Evolutionary conservation across 1,284 basidiomycete genomes (phyloP).

Genomic region (Peniophora sp.): DNA sequence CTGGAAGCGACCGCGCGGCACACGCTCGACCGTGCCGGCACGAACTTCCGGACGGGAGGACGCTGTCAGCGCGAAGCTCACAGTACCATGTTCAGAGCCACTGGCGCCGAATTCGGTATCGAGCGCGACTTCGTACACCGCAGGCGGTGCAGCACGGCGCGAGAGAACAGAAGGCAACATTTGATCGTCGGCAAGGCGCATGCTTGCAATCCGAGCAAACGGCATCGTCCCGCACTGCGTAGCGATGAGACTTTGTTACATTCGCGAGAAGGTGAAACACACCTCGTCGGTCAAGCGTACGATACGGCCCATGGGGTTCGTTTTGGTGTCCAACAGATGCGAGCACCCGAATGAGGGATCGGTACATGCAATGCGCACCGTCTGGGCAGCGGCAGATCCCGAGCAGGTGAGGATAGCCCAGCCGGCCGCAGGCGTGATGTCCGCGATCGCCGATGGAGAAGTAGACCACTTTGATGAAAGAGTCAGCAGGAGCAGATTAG

Average conservation of each 20-base stretch:
- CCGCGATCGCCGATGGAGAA: slow-evolving; percentile 33
- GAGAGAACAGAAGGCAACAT: slow-evolving; percentile 27
- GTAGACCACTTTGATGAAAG: slow-evolving; percentile 30
- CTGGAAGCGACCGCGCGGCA: background rate
- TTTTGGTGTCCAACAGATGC: slow-evolving; percentile 30
- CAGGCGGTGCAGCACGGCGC: slow-evolving; percentile 19
- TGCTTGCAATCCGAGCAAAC: slow-evolving; percentile 41
- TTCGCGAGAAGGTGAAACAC: slow-evolving; percentile 12
- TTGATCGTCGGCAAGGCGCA: slow-evolving; percentile 32
- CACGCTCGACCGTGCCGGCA: background rate
- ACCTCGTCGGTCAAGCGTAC: slow-evolving; percentile 44
- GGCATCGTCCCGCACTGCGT: slow-evolving; percentile 40
- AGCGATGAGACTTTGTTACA: background rate
- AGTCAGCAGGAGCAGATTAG: background rate
- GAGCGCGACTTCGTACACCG: slow-evolving; percentile 34
- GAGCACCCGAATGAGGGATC: slow-evolving; percentile 28
- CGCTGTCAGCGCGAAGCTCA: slow-evolving; percentile 4
- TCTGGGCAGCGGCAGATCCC: slow-evolving; percentile 28
- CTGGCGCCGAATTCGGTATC: slow-evolving; percentile 34
- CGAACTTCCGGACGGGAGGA: background rate
- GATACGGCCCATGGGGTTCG: slow-evolving; percentile 38
- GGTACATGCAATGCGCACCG: slow-evolving; percentile 40
- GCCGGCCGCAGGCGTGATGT: slow-evolving; percentile 44
- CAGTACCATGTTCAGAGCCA: slow-evolving; percentile 8
- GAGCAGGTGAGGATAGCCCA: slow-evolving; percentile 45